Evolutionary conservation across 768 basidiomycete species (phyloP), one percentile per base, ranked within the genome.

Genomic region (Plicaturopsis crispa): DNA sequence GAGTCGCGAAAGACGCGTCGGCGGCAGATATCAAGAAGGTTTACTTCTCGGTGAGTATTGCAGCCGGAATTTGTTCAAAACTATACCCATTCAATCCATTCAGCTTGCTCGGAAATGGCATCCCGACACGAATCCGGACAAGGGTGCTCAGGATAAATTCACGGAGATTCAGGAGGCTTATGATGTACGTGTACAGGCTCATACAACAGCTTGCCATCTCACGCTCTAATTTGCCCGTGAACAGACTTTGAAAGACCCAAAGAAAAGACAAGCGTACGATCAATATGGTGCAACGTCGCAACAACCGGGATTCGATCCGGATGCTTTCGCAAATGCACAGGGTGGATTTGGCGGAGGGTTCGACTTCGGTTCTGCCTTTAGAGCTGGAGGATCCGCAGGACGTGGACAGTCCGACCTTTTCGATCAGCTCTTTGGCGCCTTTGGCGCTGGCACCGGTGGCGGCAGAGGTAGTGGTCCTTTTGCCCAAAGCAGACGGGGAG

Each of bases 91-190:
- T 49, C 49, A 38, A 45, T 40, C 43, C 39, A 24, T 46, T 23
- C 54, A 96, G 94, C 83, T 99, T 47, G 96, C 96, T 13, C 86
- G 94, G 44, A 94, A 98, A 69, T 96, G 85, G 54, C 96, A 99
- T 60, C 96, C 96, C 0, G 96, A 99, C 54, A 92, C 92, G 10
- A 98, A 92, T 62, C 85, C 90, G 30, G 89, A 94, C 63, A 85
- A 89, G 52, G 72, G 69, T 33, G 89, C 94, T 0, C 82, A 89
- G 49, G 87, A 86, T 45, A 89, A 87, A 57, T 99, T 99, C 58
- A 72, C 93, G 13, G 94, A 99, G 60, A 97, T 98, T 41, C 96
- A 98, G 57, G 76, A 80, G 50, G 96, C 96, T 8, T 99, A 98
- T 65, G 96, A 98, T 61, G 94, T 97, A 47, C 48, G 80, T 8